Base-by-base conservation (phyloP, 2,329 filamentous ascomycete species). In the Ophiostoma populinum region DNA sequence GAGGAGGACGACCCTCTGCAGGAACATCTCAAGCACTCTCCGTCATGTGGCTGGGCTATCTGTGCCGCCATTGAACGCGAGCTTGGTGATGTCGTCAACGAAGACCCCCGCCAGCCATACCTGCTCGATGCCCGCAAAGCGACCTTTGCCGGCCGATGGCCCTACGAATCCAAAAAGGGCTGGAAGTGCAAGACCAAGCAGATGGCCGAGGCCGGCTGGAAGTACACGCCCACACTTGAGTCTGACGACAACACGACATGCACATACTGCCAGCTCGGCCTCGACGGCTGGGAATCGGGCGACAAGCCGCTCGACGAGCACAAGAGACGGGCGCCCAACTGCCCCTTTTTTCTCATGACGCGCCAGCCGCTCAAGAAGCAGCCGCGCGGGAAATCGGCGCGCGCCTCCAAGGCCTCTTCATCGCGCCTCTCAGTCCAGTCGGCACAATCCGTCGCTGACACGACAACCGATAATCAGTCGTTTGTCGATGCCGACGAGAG, bases 241-340 rank as follows among this genome's bases (percentile, higher is more conserved):
- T 82, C 75, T 10, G 77, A 90, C 44, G 90, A 98, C 53, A 81
- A 87, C 58, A 81, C 82, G 8, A 90, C 80, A 9, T 98, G 90
- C 52, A 68, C 80, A 19, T 94, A 95, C 56, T 98, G 90, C 58
- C 73, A 80, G 38, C 59, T 95, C 12, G 83, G 79, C 9, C 67
- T 98, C 9, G 87, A 95, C 53, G 85, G 85, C 6, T 98, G 92
- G 90, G 90, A 95, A 51, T 77, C 79, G 2, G 75, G 77, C 40
- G 90, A 98, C 53, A 82, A 92, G 51, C 90, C 90, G 41, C 70
- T 79, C 75, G 75, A 92, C 41, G 90, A 98, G 51, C 90, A 98
- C 51, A 73, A 75, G 47, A 75, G 70, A 36, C 74, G 90, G 45
- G 78, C 77, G 2, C 71, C 82, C 0, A 65, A 77, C 17, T 98